Evolutionary conservation across 106 monocot species (phyloP).

Genomic region (Posidonia australis): DNA sequence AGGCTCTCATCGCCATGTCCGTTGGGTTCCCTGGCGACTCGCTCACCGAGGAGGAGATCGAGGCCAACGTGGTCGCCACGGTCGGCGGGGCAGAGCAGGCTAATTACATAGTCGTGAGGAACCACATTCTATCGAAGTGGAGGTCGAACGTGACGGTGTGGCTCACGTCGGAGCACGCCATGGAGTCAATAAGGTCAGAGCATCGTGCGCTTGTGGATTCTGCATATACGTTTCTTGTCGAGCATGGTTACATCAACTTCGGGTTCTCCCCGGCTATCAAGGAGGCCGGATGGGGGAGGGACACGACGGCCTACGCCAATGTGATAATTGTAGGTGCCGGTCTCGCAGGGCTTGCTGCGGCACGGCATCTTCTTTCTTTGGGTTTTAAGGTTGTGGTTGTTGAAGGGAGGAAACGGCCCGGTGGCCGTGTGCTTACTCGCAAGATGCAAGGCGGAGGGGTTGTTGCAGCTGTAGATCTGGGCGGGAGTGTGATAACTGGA

Average conservation of each 20-base stretch:
- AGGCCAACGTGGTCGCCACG: slow-evolving; percentile 36
- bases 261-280: slow-evolving; percentile 43
- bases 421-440: slow-evolving; percentile 75
- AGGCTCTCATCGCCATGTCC: slow-evolving; percentile 69
- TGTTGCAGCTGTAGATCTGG: slow-evolving; percentile 72
- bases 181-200: slow-evolving; percentile 66
- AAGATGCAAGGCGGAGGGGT: slow-evolving; percentile 35
- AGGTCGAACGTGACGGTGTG: slow-evolving; percentile 51
- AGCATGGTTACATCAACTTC: slow-evolving; percentile 77
- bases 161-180: slow-evolving; percentile 45
- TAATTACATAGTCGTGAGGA: slow-evolving; percentile 82
- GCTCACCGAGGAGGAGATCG: slow-evolving; percentile 95
- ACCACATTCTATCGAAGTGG: slow-evolving; percentile 83
- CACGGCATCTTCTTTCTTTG: slow-evolving; percentile 58
- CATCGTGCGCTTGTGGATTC: slow-evolving; percentile 48
- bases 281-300: slow-evolving; percentile 13
- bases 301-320: slow-evolving; percentile 7
- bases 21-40: slow-evolving; percentile 86
- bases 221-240: slow-evolving; percentile 55
- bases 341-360: slow-evolving; percentile 69
- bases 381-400: slow-evolving; percentile 66
- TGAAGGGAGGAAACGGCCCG: slow-evolving; percentile 75
- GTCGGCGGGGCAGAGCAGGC: slow-evolving; percentile 48
- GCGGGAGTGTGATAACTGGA: slow-evolving; percentile 90
- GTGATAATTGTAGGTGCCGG: slow-evolving; percentile 75